Evolutionary conservation across 352 stramenopile species (phyloP).

Genomic region (Peronospora belbahrii): DNA sequence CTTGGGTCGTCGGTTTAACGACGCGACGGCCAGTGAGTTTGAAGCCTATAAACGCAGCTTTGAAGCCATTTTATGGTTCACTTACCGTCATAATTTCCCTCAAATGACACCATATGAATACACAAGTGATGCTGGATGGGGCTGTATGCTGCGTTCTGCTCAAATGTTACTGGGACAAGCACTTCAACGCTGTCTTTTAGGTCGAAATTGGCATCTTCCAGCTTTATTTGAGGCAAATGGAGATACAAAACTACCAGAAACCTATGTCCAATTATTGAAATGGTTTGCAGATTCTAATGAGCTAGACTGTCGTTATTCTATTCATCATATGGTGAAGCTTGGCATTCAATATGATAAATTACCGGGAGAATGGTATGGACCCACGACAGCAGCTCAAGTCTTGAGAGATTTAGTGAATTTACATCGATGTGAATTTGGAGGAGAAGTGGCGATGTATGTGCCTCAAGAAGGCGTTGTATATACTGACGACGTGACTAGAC

Average conservation of each 20-base stretch:
- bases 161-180: conserved; percentile 92
- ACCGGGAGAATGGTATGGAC: conserved; percentile 89
- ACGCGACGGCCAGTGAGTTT: conserved; percentile 29
- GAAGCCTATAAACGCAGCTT: conserved; percentile 51
- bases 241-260: conserved; percentile 26
- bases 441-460: conserved; percentile 64
- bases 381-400: conserved; percentile 84
- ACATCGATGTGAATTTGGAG: conserved; percentile 42
- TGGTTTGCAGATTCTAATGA: conserved; percentile 85
- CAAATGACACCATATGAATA: conserved; percentile 82
- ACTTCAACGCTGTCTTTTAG: conserved; percentile 73
- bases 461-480: conserved; percentile 80
- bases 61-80: conserved; percentile 82
- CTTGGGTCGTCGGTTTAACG: conserved; percentile 31
- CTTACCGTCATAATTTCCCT: conserved; percentile 85
- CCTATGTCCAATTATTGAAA: conserved; percentile 53
- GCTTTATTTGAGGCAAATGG: conserved; percentile 20
- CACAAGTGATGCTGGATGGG: conserved; percentile 91
- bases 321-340: conserved; percentile 89
- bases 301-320: conserved; percentile 67
- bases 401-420: conserved; percentile 82
- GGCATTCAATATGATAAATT: conserved; percentile 88
- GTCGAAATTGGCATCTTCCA: conserved; percentile 38
- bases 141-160: conserved; percentile 92
- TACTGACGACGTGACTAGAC: conserved; percentile 60